These are phyloP conservation scores for Xylaria palmicola DNA, from an alignment of 495 filamentous ascomycete species.

Conservation along the genomic window DNA sequence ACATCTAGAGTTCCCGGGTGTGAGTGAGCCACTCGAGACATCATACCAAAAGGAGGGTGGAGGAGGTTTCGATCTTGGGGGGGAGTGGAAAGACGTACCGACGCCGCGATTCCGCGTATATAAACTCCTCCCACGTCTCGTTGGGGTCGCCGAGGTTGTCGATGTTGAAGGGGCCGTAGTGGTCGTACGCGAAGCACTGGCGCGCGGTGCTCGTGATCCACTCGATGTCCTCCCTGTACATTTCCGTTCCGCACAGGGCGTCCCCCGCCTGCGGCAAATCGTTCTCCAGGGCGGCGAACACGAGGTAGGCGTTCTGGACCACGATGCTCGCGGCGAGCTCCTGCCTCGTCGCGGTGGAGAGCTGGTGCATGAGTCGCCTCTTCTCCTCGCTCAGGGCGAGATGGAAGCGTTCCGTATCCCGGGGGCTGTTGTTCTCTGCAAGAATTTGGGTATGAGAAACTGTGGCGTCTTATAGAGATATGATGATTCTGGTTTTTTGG, in stretches of 20 bases:
- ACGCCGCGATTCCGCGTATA: conserved; percentile 22
- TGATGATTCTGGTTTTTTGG: no score
- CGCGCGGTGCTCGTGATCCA: background rate
- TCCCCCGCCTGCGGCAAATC: background rate
- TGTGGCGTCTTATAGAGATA: no score
- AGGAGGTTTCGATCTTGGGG: background rate
- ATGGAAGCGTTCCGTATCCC: conserved; percentile 7
- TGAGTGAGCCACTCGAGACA: background rate
- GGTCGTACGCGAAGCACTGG: conserved; percentile 4
- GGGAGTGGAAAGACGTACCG: conserved; percentile 9
- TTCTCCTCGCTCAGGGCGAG: conserved; percentile 17
- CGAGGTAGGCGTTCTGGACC: conserved; percentile 18
- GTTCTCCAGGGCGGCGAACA: conserved; percentile 18
- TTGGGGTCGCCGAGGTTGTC: conserved; percentile 15
- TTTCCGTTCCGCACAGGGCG: conserved; percentile 10
- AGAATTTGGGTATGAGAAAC: background rate
- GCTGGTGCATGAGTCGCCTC: conserved; percentile 8
- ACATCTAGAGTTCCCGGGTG: conserved; percentile 5
- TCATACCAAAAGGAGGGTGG: background rate
- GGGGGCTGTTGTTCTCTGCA: background rate
- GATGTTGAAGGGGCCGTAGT: conserved; percentile 12
- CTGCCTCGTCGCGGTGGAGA: background rate
- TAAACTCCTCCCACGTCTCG: conserved; percentile 27
- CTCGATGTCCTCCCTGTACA: conserved; percentile 11
- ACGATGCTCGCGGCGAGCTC: conserved; percentile 16